Percentiles rank a stretch among this genome's conserved stretches.
Evolutionary conservation across 2,329 filamentous ascomycete genomes (phyloP).

Genomic region (Rosellinia necatrix): DNA sequence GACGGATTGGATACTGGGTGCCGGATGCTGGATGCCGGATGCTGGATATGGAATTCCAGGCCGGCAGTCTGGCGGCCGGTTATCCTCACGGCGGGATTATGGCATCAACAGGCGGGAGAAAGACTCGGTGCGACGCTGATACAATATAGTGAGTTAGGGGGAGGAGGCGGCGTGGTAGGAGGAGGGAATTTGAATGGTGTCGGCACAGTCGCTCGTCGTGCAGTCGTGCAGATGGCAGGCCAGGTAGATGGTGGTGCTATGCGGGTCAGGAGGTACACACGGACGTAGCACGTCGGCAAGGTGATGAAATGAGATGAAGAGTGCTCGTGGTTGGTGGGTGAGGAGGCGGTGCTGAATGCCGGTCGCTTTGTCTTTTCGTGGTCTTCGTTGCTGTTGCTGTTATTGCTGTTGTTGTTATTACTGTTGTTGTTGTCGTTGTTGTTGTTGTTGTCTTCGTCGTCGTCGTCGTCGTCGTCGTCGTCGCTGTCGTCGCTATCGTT

Average conservation of each 20-base stretch:
- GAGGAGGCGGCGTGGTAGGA: slow-evolving; percentile 8
- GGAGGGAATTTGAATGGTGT: slow-evolving; percentile 10
- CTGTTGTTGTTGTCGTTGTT: background rate
- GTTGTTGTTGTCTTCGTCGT: background rate
- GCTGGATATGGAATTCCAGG: too few species aligned
- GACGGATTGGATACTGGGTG: too few species aligned
- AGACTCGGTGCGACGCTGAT: slow-evolving; percentile 28
- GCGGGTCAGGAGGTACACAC: background rate
- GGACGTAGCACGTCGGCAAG: background rate
- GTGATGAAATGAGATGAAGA: background rate
- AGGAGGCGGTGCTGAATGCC: background rate
- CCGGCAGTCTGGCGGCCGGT: slow-evolving; percentile 11
- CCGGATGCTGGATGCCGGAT: too few species aligned
- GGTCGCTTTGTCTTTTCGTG: too few species aligned
- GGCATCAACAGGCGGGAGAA: slow-evolving; percentile 11
- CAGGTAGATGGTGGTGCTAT: background rate
- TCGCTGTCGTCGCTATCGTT: too few species aligned
- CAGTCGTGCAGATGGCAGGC: background rate
- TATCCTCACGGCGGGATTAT: slow-evolving; percentile 15
- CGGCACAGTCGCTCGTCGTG: too few species aligned
- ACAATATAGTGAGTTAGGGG: slow-evolving; percentile 21
- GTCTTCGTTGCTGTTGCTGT: too few species aligned
- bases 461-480: too few species aligned
- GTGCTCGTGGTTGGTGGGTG: background rate
- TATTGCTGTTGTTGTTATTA: too few species aligned